Evolutionary conservation across 495 filamentous ascomycete species (phyloP).

Genomic region (Podospora sp.): DNA sequence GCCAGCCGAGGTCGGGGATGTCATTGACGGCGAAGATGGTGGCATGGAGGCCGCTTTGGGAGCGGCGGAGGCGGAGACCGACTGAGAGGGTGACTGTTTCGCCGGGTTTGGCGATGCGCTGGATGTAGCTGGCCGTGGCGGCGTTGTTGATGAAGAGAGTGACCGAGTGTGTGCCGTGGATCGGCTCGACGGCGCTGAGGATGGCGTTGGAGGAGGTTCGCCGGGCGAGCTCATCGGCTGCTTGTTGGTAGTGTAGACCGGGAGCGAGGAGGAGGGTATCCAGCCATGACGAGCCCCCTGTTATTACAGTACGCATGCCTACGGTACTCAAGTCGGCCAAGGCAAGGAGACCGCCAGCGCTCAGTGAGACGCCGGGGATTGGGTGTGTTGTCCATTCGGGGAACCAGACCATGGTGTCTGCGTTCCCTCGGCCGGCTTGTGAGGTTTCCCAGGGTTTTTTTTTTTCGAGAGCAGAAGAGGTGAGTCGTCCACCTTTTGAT

Average conservation of each 20-base stretch:
- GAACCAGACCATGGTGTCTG: slow-evolving; percentile 19
- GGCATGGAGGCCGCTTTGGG: slow-evolving; percentile 31
- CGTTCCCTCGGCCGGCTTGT: neutral
- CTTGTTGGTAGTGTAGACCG: slow-evolving; percentile 62
- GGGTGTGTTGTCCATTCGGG: slow-evolving; percentile 22
- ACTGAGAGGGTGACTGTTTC: slow-evolving; percentile 53
- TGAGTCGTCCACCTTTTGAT: too few relatives aligned
- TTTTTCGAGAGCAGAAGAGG: neutral
- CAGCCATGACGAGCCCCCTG: slow-evolving; percentile 53
- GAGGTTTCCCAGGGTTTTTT: neutral
- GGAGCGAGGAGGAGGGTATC: slow-evolving; percentile 61
- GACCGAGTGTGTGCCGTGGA: slow-evolving; percentile 30
- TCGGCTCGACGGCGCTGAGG: slow-evolving; percentile 37
- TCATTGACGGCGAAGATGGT: slow-evolving; percentile 37
- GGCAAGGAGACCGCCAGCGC: slow-evolving; percentile 54
- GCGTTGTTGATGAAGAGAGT: slow-evolving; percentile 56
- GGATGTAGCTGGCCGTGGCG: slow-evolving; percentile 55
- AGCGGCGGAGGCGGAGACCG: slow-evolving; percentile 29
- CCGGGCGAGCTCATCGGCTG: slow-evolving; percentile 49
- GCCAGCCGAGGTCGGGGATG: slow-evolving; percentile 38
- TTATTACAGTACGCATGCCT: slow-evolving; percentile 55
- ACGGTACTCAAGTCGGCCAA: slow-evolving; percentile 61
- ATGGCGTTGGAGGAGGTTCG: slow-evolving; percentile 25
- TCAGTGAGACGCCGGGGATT: slow-evolving; percentile 44
- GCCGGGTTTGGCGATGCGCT: slow-evolving; percentile 47